Base-by-base conservation (phyloP, 2,329 filamentous ascomycete genomes). In the Xylaria sp. region DNA sequence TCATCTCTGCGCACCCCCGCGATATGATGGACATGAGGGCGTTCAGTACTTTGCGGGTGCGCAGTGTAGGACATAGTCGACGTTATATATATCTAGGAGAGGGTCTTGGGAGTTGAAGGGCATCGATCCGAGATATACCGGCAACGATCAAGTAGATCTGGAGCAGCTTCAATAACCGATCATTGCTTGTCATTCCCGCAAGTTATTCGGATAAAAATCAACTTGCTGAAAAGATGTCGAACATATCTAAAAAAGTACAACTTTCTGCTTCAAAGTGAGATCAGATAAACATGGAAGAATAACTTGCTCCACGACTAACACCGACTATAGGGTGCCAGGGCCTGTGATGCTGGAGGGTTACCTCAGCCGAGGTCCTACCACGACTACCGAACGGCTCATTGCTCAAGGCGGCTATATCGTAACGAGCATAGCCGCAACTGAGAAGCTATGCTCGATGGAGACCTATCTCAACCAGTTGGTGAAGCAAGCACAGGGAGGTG, bases 281-380 rank as follows among this genome's bases (percentile, higher is more conserved):
- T 37, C 28, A 23, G 15, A 8, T 28, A 23, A 50, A 25, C 9
- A 33, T 25, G 28, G 2, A 40, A 50, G 25, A 38, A 4, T n/a
- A 43, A 21, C 19, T 6, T 5, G 9, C 0, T 17, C 49, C 15
- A 19, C 14, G 33, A 37, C 61, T 65, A 47, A 67, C 35, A 5
- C n/a, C 1, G 38, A 1, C 4, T 7, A 45, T 9, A 63, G 57
- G 23, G 69, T 60, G 38, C 46, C 37, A 12, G 57, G 53, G 19
- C 59, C 67, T 1, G 68, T 66, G 53, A 70, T 69, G 67, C 64
- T 73, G 65, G 66, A 47, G 37, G 50, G 62, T 11, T 73, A 72
- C 43, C 69, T 73, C 42, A 51, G 60, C 17, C 63, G 54, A 25
- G 51, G 21, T 5, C 71, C 69, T 5, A 21, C 19, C 5, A 70